These are phyloP conservation scores for Verticillium nonalfalfae DNA, from an alignment of 2,329 filamentous ascomycete genomes.

Conservation along the genomic window DNA sequence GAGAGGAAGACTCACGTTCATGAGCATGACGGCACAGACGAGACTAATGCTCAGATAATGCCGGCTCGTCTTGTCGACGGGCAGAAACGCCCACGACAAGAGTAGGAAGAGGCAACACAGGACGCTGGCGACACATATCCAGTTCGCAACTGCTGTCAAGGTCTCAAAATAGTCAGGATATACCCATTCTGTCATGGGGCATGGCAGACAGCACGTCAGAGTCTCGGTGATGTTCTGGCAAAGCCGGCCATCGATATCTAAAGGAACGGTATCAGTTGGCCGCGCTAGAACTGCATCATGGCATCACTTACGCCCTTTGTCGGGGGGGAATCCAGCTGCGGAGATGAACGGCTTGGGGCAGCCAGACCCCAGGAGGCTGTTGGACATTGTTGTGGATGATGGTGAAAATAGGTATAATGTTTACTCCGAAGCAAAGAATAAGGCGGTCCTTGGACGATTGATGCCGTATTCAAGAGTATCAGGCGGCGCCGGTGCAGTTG, in stretches of 20 bases:
- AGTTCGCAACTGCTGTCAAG: conserved; percentile 65
- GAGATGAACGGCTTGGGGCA: conserved; percentile 69
- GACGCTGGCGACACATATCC: conserved; percentile 71
- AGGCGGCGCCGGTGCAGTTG: background rate
- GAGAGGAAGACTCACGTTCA: conserved; percentile 59
- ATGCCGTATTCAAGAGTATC: background rate
- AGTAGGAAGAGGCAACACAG: conserved; percentile 70
- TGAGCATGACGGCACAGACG: conserved; percentile 65
- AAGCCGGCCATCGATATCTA: background rate
- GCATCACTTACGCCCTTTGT: conserved; percentile 59
- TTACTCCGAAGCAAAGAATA: background rate
- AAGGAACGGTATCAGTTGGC: background rate
- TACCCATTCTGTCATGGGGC: conserved; percentile 75
- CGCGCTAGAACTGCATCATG: background rate
- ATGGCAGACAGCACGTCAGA: conserved; percentile 77
- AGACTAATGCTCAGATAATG: conserved; percentile 92
- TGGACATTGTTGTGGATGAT: background rate
- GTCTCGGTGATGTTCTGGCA: background rate
- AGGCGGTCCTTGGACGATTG: too few species aligned
- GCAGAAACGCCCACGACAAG: conserved; percentile 71
- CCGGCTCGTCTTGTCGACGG: conserved; percentile 81
- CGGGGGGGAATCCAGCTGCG: conserved; percentile 48
- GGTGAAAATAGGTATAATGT: background rate
- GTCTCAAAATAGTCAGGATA: conserved; percentile 54
- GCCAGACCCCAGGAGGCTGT: background rate